Evolutionary conservation across 768 basidiomycete genomes (phyloP), one percentile per base, ranked within the genome.

Genomic region (Filobasidium floriforme): DNA sequence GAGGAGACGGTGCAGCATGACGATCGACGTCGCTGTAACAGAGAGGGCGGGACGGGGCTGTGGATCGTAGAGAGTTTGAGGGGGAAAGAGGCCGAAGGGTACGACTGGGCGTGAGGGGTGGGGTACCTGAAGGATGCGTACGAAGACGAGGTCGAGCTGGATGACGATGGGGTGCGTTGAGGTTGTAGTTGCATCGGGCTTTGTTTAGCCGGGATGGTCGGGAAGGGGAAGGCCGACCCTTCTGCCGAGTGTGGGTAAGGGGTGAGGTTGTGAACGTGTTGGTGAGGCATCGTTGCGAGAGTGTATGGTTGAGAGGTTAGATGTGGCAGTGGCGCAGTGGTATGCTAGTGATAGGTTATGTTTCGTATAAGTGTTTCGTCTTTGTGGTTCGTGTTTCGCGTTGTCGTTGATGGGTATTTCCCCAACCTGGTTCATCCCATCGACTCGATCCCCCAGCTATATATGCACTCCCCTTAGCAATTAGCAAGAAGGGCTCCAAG

Each of bases 251-350:
- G 2, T 57, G 54, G 54, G 54, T 57, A 57, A 32, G 54, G 54
- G 26, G 54, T 57, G 15, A 57, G 54, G 22, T 22, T 15, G 29
- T 57, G 54, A 7, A 57, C 54, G 54, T 57, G 54, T 57, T 26
- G 24, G 54, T 57, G 54, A 22, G 54, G 15, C 46, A 49, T 18
- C 46, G 22, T 49, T 49, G 15, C 22, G 22, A 44, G 43, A 44
- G 43, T 44, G 10, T 44, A 10, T 44, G 43, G n/a, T n/a, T n/a
- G n/a, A n/a, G n/a, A n/a, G n/a, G n/a, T n/a, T n/a, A n/a, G n/a
- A n/a, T n/a, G n/a, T n/a, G n/a, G n/a, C n/a, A n/a, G n/a, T n/a
- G n/a, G n/a, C n/a, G n/a, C n/a, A n/a, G n/a, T n/a, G n/a, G n/a
- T n/a, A n/a, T n/a, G n/a, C n/a, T n/a, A n/a, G n/a, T n/a, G n/a